Percentiles rank a stretch among this genome's conserved stretches.
Evolutionary conservation across 208 protist species (phyloP).

Genomic region (Trypanosoma congolense): DNA sequence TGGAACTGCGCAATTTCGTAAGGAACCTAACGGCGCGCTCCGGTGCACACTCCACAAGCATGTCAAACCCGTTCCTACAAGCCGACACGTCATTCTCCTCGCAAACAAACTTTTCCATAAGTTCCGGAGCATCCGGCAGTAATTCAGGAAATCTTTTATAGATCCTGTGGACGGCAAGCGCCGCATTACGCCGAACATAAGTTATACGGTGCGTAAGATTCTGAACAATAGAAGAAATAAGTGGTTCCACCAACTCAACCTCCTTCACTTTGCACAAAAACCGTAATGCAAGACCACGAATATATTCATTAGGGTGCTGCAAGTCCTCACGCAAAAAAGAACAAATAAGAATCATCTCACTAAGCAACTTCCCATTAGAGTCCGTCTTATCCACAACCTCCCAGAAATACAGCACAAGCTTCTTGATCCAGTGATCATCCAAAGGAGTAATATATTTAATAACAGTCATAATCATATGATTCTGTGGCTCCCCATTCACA

Average conservation of each 20-base stretch:
- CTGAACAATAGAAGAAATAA: constrained; percentile 90
- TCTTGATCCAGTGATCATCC: constrained; percentile 94
- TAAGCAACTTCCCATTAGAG: constrained; percentile 93
- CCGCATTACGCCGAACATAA: constrained; percentile 97
- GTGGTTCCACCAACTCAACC: constrained; percentile 95
- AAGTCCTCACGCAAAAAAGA: constrained; percentile 95
- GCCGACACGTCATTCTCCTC: constrained; percentile 88
- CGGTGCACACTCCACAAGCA: constrained; percentile 94
- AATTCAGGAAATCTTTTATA: constrained; percentile 92
- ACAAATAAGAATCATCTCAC: constrained; percentile 98
- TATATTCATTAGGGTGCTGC: constrained; percentile 97
- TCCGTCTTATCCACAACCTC: constrained; percentile 96
- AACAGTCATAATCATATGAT: constrained; percentile 96
- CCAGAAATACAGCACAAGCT: constrained; percentile 97
- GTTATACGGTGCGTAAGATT: constrained; percentile 93
- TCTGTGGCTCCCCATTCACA: constrained; percentile 94
- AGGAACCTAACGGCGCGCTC: constrained; percentile 94
- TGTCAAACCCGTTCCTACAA: constrained; percentile 97
- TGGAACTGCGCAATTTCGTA: constrained; percentile 78
- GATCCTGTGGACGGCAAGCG: constrained; percentile 94
- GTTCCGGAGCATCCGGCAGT: constrained; percentile 95
- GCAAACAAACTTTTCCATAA: constrained; percentile 92
- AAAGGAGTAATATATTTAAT: constrained; percentile 94
- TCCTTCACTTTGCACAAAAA: constrained; percentile 98
- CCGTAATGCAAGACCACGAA: constrained; percentile 95